These are phyloP conservation scores for Candida piceae DNA, from an alignment of 805 yeast species.

Conservation along the genomic window DNA sequence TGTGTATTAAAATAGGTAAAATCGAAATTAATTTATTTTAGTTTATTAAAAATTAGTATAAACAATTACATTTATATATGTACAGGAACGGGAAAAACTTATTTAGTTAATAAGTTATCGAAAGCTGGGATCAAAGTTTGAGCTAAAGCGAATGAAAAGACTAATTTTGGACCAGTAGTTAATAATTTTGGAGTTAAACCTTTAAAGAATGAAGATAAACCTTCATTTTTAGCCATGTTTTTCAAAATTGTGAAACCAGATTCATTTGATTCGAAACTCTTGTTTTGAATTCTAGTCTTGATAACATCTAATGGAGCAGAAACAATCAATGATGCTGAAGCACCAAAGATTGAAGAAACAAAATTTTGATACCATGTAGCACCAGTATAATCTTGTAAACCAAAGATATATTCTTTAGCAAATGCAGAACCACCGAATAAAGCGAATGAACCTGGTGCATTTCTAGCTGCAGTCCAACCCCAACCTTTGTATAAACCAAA, in stretches of 20 bases:
- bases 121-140: slow-evolving; percentile 96
- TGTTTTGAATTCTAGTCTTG: slow-evolving; percentile 97
- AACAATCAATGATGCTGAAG: slow-evolving; percentile 92
- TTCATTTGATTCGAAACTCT: slow-evolving; percentile 92
- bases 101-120: slow-evolving; percentile 55
- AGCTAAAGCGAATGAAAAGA: slow-evolving; percentile 96
- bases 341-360: slow-evolving; percentile 91
- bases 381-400: slow-evolving; percentile 75
- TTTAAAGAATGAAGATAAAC: slow-evolving; percentile 85
- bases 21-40: no score
- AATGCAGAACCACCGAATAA: slow-evolving; percentile 98
- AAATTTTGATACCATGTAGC: slow-evolving; percentile 97
- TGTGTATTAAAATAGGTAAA: no score
- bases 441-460: slow-evolving; percentile 98
- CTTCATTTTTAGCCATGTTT: slow-evolving; percentile 91
- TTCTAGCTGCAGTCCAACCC: slow-evolving; percentile 99
- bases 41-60: no score
- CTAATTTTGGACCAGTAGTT: slow-evolving; percentile 97
- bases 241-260: slow-evolving; percentile 88
- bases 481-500: slow-evolving; percentile 93
- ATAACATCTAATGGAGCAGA: slow-evolving; percentile 97
- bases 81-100: slow-evolving; percentile 2
- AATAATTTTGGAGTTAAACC: slow-evolving; percentile 94
- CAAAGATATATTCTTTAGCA: slow-evolving; percentile 93
- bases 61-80: no score